Conservation (phyloP, 2,329 filamentous ascomycete species). For the Tolypocladium ophioglossoides region DNA sequence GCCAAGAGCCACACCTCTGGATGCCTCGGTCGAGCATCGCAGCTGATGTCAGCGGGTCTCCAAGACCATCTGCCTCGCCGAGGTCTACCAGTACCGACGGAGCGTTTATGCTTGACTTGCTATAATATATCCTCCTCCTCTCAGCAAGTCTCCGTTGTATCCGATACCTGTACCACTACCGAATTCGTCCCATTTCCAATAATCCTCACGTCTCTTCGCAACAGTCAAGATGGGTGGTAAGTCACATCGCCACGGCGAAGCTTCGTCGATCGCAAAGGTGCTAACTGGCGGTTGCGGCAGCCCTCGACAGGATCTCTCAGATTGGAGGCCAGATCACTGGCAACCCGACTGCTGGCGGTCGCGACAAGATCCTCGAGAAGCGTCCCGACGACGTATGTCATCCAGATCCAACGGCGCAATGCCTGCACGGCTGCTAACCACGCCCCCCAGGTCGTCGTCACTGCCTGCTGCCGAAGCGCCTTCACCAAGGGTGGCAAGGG, state of each 20-base stretch:
- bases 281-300: constrained; percentile 22
- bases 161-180: not conserved
- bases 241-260: constrained; percentile 6
- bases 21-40: constrained; percentile 19
- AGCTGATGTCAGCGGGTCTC: constrained; percentile 15
- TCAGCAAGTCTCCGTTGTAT: not conserved
- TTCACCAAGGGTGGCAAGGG: constrained; percentile 91
- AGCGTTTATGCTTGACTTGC: not conserved
- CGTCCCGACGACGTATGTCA: constrained; percentile 52
- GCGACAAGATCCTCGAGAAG: constrained; percentile 53
- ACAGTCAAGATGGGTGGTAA: constrained; percentile 25
- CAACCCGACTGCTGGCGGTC: constrained; percentile 42
- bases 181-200: not conserved
- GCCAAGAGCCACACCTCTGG: constrained; percentile 14
- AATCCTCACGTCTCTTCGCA: not conserved
- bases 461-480: constrained; percentile 80
- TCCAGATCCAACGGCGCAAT: not conserved
- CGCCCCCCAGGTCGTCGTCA: constrained; percentile 69
- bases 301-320: constrained; percentile 46
- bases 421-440: not conserved
- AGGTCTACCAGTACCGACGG: not conserved
- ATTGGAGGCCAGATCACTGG: constrained; percentile 53
- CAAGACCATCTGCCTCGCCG: constrained; percentile 2
- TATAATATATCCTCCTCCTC: not conserved
- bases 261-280: not conserved